These are phyloP conservation scores for Lanzia echinophila DNA, from an alignment of 2,329 filamentous ascomycete species.

Conservation along the genomic window DNA sequence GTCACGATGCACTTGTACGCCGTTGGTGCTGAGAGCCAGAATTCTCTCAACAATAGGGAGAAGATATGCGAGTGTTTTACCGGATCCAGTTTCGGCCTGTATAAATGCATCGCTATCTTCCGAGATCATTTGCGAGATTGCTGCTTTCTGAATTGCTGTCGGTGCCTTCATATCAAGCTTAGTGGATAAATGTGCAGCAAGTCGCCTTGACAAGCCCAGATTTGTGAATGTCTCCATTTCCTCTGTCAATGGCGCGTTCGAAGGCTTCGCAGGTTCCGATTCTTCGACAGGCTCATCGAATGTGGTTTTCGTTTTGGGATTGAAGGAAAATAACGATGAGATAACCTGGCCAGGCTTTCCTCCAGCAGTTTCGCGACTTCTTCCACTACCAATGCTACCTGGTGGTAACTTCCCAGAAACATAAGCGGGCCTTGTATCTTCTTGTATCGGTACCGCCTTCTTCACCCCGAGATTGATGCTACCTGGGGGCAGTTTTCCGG, in stretches of 20 bases:
- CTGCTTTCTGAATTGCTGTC: conserved; percentile 89
- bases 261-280: conserved; percentile 60
- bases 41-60: conserved; percentile 87
- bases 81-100: conserved; percentile 93
- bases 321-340: conserved; percentile 88
- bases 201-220: conserved; percentile 70
- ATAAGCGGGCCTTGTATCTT: conserved; percentile 26
- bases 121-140: conserved; percentile 72
- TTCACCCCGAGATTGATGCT: conserved; percentile 28
- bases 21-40: conserved; percentile 60
- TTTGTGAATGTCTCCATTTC: conserved; percentile 82
- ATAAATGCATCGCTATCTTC: conserved; percentile 89
- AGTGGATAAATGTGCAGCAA: conserved; percentile 75
- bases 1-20: conserved; percentile 63
- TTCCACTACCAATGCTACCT: conserved; percentile 25
- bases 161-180: conserved; percentile 88
- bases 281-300: conserved; percentile 42
- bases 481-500: conserved; percentile 33
- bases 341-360: conserved; percentile 58
- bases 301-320: conserved; percentile 65
- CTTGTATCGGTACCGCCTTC: conserved; percentile 17
- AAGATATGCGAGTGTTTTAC: conserved; percentile 95
- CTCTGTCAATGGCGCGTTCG: conserved; percentile 82
- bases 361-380: conserved; percentile 24
- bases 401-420: conserved; percentile 20